Evolutionary conservation across 176 grass and related monocot species (phyloP).

Genomic region (Bonia amplexicaulis): DNA sequence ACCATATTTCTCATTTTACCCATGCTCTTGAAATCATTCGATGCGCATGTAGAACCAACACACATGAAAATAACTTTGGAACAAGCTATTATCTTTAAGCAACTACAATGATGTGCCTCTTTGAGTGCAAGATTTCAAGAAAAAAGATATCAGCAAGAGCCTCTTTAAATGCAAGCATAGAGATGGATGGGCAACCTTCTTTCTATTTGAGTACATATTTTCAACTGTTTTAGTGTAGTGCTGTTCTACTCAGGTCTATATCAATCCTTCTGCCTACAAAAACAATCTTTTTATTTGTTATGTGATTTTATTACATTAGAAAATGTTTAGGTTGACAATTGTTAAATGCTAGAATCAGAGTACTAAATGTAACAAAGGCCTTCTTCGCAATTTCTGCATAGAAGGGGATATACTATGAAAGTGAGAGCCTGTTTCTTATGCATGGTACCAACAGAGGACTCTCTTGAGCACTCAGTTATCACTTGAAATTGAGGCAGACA

Average conservation of each 20-base stretch:
- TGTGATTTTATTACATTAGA: background rate
- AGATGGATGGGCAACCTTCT: background rate
- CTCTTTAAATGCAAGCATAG: background rate
- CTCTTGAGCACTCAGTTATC: background rate
- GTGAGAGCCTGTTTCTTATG: background rate
- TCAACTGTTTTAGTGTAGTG: background rate
- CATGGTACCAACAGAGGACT: background rate
- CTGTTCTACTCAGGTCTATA: background rate
- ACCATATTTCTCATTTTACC: background rate
- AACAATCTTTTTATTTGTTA: background rate
- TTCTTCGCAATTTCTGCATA: background rate
- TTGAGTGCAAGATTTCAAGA: background rate
- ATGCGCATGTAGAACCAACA: background rate
- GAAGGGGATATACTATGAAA: background rate
- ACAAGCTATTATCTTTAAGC: background rate
- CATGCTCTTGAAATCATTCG: background rate
- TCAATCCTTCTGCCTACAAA: background rate
- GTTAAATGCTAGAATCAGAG: background rate
- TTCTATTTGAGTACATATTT: background rate
- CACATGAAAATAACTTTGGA: background rate
- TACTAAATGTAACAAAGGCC: background rate
- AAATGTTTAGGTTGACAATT: background rate
- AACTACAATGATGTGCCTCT: background rate
- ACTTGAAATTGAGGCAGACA: background rate
- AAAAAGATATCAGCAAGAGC: background rate